Percentiles rank a stretch among this genome's conserved stretches.
These are phyloP conservation scores for Pichia occidentalis DNA, from an alignment of 805 yeast species.

Conservation along the genomic window DNA sequence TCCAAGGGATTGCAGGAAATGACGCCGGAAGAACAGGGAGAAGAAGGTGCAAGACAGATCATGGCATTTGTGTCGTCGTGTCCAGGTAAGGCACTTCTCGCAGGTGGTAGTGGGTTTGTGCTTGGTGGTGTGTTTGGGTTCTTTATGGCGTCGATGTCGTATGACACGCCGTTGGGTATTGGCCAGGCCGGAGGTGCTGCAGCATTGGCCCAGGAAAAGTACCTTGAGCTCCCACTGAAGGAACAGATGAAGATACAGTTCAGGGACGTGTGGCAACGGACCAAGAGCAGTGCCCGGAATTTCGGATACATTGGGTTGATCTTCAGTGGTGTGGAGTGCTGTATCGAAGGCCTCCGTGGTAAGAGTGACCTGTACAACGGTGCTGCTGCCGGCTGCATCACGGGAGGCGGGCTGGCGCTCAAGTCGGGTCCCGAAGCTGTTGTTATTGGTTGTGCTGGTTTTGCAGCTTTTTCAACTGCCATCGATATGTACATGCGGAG, in stretches of 20 bases:
- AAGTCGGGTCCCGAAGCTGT: conserved; percentile 95
- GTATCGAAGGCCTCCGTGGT: conserved; percentile 78
- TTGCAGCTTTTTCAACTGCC: conserved; percentile 91
- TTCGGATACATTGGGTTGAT: conserved; percentile 91
- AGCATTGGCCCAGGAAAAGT: conserved; percentile 8
- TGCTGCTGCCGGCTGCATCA: conserved; percentile 86
- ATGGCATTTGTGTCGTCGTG: conserved; percentile 83
- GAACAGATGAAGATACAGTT: conserved; percentile 91
- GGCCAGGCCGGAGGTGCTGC: conserved; percentile 24
- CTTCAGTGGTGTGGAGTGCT: conserved; percentile 88
- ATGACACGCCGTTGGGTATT: conserved; percentile 69
- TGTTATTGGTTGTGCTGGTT: conserved; percentile 89
- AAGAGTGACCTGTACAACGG: conserved; percentile 92
- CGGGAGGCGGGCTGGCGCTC: conserved; percentile 93
- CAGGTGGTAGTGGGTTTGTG: conserved; percentile 91
- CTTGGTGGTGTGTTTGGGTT: conserved; percentile 94
- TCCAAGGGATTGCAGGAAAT: conserved; percentile 55
- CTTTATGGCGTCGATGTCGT: conserved; percentile 87
- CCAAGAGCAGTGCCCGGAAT: conserved; percentile 86
- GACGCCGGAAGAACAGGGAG: conserved; percentile 91
- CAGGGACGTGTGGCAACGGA: conserved; percentile 83
- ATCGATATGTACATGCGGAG: conserved; percentile 81
- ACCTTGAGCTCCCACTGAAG: conserved; percentile 69
- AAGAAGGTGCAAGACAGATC: conserved; percentile 79
- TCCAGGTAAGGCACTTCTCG: conserved; percentile 87